Percentiles rank a stretch among this genome's conserved stretches.
Conservation (phyloP, 73 alveolate genomes). For the Paramecium sexaurelia region DNA sequence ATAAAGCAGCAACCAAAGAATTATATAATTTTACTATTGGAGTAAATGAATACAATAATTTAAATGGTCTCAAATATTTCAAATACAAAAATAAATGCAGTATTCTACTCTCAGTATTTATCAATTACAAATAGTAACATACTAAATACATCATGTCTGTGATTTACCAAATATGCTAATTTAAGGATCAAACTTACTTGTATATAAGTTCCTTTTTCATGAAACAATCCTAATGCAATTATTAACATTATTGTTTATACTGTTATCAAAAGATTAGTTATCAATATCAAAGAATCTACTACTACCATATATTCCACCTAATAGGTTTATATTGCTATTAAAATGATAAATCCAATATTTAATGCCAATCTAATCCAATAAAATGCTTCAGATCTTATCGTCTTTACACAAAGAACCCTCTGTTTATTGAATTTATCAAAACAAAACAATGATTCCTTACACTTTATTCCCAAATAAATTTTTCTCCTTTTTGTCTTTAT, state of each 20-base stretch:
- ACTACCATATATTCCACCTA: background rate
- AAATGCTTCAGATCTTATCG: background rate
- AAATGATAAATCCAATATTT: background rate
- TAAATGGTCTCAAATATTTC: slow-evolving; percentile 37
- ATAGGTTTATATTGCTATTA: background rate
- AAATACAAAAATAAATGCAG: background rate
- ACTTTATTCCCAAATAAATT: background rate
- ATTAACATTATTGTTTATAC: background rate
- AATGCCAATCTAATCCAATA: background rate
- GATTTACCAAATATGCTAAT: background rate
- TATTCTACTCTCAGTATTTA: background rate
- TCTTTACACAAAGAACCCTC: background rate
- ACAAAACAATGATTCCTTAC: slow-evolving; percentile 1
- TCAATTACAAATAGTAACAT: background rate
- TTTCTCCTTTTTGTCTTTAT: background rate
- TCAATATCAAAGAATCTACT: background rate
- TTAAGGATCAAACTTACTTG: background rate
- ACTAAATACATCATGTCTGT: slow-evolving; percentile 19
- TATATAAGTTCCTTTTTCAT: slow-evolving; percentile 6
- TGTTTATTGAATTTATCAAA: background rate
- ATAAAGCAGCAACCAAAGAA: background rate
- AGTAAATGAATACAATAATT: background rate
- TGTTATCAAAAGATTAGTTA: background rate
- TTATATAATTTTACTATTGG: background rate
- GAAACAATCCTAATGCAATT: background rate